Base-by-base conservation (phyloP, 2,329 filamentous ascomycete genomes). In the Phaeosphaeria sp. region DNA sequence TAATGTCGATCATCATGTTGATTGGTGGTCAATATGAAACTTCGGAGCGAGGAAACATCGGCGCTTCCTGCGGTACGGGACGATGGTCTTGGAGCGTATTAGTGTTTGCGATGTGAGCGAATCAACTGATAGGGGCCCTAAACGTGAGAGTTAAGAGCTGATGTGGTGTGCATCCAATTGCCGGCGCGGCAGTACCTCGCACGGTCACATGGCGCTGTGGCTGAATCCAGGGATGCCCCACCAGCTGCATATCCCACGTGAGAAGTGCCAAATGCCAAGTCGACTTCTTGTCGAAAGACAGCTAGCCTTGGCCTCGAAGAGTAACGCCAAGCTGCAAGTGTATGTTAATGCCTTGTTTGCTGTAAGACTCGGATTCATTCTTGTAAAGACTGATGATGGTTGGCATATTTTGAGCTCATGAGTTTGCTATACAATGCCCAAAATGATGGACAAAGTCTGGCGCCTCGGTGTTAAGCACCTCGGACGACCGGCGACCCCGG, bases 1-100 rank as follows among this genome's bases (percentile, higher is more conserved):
- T 46, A 40, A 43, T 61, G 65, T 49, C 64, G 62, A 67, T 65
- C 63, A 49, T 49, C 50, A 49, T 59, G 30, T 50, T 72, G 63
- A 72, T 73, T 72, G 72, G 71, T 49, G 53, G 33, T 59, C 36
- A 42, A 63, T 45, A 63, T 66, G 60, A 62, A 64, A 61, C 59
- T 53, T 52, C 56, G 53, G 56, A 54, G 33, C 43, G 30, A 47
- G 20, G 21, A 27, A 42, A 42, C 30, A 21, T 49, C 61, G 61
- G 60, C 66, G 61, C 54, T 59, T 63, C 55, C 58, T 47, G 49
- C 65, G 63, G 65, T 63, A 62, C 63, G 64, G 64, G 44, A 63
- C 54, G 55, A 55, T 51, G 43, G 54, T 49, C 33, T 45, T 63
- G 60, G 51, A 57, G 39, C 53, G 51, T 51, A 21, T 48, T 54